Base-by-base conservation (phyloP, 1,284 basidiomycete species). In the Chondrostereum purpureum region DNA sequence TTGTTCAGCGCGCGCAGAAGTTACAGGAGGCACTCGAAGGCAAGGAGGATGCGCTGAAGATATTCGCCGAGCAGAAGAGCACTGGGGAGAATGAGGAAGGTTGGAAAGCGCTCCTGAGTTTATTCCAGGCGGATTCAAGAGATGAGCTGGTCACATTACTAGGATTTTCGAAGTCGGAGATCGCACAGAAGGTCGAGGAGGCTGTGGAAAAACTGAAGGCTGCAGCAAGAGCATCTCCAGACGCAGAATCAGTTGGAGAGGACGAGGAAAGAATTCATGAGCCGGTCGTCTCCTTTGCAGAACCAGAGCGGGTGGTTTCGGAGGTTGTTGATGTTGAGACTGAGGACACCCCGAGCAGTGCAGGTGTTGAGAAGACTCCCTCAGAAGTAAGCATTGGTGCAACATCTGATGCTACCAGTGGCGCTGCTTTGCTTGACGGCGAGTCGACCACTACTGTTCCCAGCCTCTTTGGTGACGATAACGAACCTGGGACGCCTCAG, bases 141-240 rank as follows among this genome's bases (percentile, higher is more conserved):
- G 90, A 95, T 27, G 92, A 98, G 63, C 75, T 99, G 10, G 84
- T 99, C 39, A 85, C 85, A 1, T 69, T 98, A 1, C 79, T 99
- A 17, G 95, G 95, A 0, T 98, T 96, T 64, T 93, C 90, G 8
- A 95, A 95, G 65, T 79, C 79, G 19, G 90, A 95, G 53, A 80
- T 96, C 12, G 83, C 83, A 2, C 67, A 72, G 2, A 84, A 86
- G 51, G 90, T 97, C 11, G 78, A 82, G 13, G 83, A 89, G 52
- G 91, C 92, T 2, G 78, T 95, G 42, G 78, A 85, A 41, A 83
- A 78, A 52, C 73, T 93, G 53, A 81, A 81, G 61, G 67, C 68
- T 19, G 53, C 67, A 2, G 50, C 58, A 4, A 59, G 64, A 6
- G 63, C 64, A 19, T 52, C 55, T 12, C 51, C 58, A 2, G 55